Conservation (phyloP, 148 eudicot species). For the Agrostemma githago region DNA sequence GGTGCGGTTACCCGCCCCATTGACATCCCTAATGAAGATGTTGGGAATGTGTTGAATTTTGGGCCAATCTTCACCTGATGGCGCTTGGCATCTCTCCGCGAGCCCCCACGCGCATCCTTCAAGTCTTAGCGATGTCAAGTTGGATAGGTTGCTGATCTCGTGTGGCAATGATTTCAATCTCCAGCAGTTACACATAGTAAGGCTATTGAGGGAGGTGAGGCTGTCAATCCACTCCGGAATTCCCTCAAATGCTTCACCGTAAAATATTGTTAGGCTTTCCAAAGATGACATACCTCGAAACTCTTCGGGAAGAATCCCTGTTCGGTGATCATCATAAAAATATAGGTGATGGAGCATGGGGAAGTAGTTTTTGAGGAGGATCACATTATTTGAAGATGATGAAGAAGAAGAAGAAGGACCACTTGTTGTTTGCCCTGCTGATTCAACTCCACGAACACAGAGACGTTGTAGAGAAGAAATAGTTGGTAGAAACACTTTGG, state of each 20-base stretch:
- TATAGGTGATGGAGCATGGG: background rate
- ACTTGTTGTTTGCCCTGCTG: background rate
- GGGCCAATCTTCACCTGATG: conserved; percentile 14
- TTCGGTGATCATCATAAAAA: background rate
- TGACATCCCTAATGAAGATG: background rate
- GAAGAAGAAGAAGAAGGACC: background rate
- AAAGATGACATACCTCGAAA: background rate
- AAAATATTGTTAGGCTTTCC: background rate
- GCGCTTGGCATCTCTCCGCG: background rate
- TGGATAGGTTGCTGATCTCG: background rate
- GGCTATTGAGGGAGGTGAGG: background rate
- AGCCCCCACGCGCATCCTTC: background rate
- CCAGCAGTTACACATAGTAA: background rate
- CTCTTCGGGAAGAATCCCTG: background rate
- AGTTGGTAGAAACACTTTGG: background rate
- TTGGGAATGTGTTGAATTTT: conserved; percentile 1
- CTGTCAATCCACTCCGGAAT: background rate
- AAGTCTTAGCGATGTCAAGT: background rate
- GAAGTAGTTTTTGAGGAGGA: background rate
- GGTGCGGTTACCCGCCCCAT: too few relatives aligned
- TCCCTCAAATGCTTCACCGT: background rate
- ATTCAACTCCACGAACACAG: background rate
- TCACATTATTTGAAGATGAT: background rate
- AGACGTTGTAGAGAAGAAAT: background rate
- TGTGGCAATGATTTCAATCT: background rate